Base-by-base conservation (phyloP, 768 basidiomycete species). In the Lentinula detonsa region DNA sequence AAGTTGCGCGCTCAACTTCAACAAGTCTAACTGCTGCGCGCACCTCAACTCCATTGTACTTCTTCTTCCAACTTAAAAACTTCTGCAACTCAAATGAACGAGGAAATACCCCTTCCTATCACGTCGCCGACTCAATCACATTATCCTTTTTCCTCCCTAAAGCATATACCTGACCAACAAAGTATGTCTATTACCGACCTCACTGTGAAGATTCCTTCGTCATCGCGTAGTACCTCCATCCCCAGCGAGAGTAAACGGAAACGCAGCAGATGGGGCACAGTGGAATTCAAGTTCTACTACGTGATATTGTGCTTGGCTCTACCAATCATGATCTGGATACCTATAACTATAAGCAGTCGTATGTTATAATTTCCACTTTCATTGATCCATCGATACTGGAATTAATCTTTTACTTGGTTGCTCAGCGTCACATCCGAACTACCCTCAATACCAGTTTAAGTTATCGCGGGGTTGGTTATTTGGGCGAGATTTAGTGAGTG, bases 391-490 rank as follows among this genome's bases (percentile, higher is more conserved):
- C 7, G 21, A n/a, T 45, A 43, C 63, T 16, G 57, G 16, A 59
- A 55, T 3, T 59, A 28, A 40, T 65, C 50, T 48, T 37, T 45
- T 57, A 56, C 40, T 33, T 16, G 43, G n/a, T 42, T 50, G 15
- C 65, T 5, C 21, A 93, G 91, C 81, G 40, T 81, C 81, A 53
- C 87, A 94, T 72, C 83, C 83, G 1, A 97, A 97, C 69, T 95
- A 88, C 65, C 68, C 66, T 3, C 70, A 78, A 23, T 97, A 86
- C 72, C 73, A 76, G 1, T 66, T 73, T 13, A 78, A 79, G 61
- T 74, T 98, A 2, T 85, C 83, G 0, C 64, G 72, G 0, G 93
- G 95, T 0, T 98, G 95, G 95, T 71, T 98, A 18, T 84, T 87
- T 64, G 90, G 87, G 42, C 85, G 92, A 34, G 71, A 78, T 70